phyloP scores from a whole-genome alignment of 495 filamentous ascomycete species.

The Astrothelium subdiscretum region DNA sequence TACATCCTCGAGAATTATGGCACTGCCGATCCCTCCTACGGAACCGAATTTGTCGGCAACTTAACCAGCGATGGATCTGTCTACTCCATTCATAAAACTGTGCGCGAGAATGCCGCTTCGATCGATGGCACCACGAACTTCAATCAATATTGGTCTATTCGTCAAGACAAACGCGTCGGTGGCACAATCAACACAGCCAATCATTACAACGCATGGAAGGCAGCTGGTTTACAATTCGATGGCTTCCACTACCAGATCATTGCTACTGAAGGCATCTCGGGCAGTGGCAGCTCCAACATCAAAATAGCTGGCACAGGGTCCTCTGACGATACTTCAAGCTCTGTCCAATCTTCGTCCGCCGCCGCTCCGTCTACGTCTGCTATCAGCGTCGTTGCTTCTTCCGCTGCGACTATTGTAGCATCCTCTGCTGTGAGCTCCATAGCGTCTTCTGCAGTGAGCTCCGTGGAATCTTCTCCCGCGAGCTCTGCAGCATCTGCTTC shows the following conservation, averaged over 20 bases:
- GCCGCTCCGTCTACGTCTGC: background rate
- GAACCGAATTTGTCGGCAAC: background rate
- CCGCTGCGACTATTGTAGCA: background rate
- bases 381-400: background rate
- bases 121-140: conserved; percentile 50
- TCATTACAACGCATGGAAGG: conserved; percentile 30
- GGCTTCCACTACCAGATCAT: conserved; percentile 29
- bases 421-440: background rate
- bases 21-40: conserved; percentile 36
- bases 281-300: conserved; percentile 32
- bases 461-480: background rate
- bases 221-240: conserved; percentile 28
- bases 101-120: conserved; percentile 30
- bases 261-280: conserved; percentile 43
- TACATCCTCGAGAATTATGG: conserved; percentile 53
- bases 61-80: conserved; percentile 16
- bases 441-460: background rate
- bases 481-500: background rate
- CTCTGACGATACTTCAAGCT: background rate
- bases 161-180: conserved; percentile 39
- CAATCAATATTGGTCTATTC: conserved; percentile 50
- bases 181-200: conserved; percentile 38
- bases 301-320: conserved; percentile 20
- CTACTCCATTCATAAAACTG: conserved; percentile 16
- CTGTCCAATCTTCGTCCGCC: background rate